Base-by-base conservation (phyloP, 78 protist species). In the Dictyostelium capitatum region DNA sequence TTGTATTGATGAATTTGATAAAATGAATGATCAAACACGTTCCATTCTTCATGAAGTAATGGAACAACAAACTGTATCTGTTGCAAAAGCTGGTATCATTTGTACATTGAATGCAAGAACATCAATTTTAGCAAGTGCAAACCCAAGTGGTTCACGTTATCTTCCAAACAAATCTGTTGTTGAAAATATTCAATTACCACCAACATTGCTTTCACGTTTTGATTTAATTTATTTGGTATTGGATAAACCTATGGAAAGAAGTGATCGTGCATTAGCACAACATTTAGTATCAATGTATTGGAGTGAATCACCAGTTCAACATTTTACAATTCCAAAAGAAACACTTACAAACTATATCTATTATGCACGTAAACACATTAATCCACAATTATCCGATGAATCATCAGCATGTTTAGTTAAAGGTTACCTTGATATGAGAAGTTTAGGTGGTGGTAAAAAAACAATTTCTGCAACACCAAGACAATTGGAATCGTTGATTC, bases 11-110 rank as follows among this genome's bases (percentile, higher is more conserved):
- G 99, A 99, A 97, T 99, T 99, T 43, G 99, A 99, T 90, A 99
- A 99, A 95, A 99, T 99, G 99, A 41, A 62, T 64, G 99, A 99
- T 17, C 82, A 89, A 51, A 96, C 99, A 12, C 97, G 99, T 20
- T 91, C 99, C 0, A 95, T 99, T 19, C 96, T 99, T 62, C 99
- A 99, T 84, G 99, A 99, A 95, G 99, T 94, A 25, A 98, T 98
- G 99, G 99, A 99, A 92, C 99, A 99, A 91, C 99, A 99, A 74
- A 99, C 99, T 17, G 97, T 99, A 19, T 98, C 99, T 11, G 96
- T 99, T n/a, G 99, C 99, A 62, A 99, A 99, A 83, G 99, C 99
- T 4, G 99, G 99, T 41, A 98, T 99, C 83, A 97, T 99, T 62
- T 96, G 99, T 64, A 50, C 98, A 23, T 97, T 99, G 41, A 97